A percentile compares a stretch with the other conserved stretches of the same genome.
These are phyloP conservation scores for Adenanthera pavonina DNA, from an alignment of 306 rosid genomes.

Conservation along the genomic window DNA sequence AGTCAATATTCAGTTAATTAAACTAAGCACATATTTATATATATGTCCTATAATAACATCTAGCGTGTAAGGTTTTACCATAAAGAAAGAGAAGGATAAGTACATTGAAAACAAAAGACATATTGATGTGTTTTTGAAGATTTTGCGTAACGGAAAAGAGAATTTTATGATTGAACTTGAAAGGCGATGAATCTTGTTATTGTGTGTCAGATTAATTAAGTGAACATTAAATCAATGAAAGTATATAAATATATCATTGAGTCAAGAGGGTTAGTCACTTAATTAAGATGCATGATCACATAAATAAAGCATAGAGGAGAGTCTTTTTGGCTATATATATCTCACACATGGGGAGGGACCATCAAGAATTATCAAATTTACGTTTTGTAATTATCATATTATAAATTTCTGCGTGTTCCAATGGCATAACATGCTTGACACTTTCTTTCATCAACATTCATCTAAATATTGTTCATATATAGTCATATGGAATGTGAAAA, in stretches of 20 bases:
- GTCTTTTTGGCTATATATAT: too few relatives aligned
- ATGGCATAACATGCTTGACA: background rate
- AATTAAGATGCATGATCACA: background rate
- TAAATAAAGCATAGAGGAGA: background rate
- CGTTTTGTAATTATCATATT: background rate
- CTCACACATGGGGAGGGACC: background rate
- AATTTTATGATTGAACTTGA: slow-evolving; percentile 40
- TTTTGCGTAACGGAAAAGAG: slow-evolving; percentile 19
- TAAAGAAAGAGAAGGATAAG: background rate
- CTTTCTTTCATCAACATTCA: background rate
- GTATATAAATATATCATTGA: too few relatives aligned
- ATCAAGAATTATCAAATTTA: background rate
- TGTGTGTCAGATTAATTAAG: background rate
- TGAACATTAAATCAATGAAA: background rate
- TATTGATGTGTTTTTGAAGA: slow-evolving; percentile 34
- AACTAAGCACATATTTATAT: too few relatives aligned
- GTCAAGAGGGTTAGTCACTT: too few relatives aligned
- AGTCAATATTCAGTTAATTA: background rate
- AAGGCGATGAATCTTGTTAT: background rate
- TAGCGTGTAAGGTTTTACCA: background rate
- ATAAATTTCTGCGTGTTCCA: background rate
- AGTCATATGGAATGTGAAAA: too few relatives aligned
- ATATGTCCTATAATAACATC: background rate
- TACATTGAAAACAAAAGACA: background rate
- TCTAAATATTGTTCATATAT: too few relatives aligned